phyloP scores from a whole-genome alignment of 2,329 filamentous ascomycete species.

The Bipolaris zeicola region DNA sequence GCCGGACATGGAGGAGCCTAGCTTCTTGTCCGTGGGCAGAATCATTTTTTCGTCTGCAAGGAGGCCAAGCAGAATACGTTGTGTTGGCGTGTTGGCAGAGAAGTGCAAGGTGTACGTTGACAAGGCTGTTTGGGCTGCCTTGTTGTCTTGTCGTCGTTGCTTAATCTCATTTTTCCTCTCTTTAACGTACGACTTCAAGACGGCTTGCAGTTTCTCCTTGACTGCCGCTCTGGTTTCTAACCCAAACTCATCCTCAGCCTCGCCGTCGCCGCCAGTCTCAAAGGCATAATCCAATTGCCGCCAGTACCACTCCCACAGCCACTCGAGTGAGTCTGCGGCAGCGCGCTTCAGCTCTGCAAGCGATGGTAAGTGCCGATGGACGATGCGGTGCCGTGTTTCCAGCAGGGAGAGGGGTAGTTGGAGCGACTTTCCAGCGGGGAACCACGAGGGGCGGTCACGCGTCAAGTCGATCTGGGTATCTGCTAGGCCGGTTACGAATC shows the following conservation, averaged over 20 bases:
- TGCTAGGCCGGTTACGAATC: slow-evolving; percentile 80
- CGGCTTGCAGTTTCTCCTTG: slow-evolving; percentile 32
- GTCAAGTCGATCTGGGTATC: slow-evolving; percentile 61
- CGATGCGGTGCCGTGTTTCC: slow-evolving; percentile 86
- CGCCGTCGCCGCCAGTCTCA: not conserved
- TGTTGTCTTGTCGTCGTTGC: slow-evolving; percentile 15
- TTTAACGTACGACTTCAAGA: slow-evolving; percentile 44
- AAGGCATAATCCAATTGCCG: slow-evolving; percentile 52
- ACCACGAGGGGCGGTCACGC: slow-evolving; percentile 37
- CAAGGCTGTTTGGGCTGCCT: slow-evolving; percentile 26
- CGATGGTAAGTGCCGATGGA: slow-evolving; percentile 84
- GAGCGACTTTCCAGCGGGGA: slow-evolving; percentile 28
- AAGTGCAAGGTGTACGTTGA: slow-evolving; percentile 23
- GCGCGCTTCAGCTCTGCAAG: slow-evolving; percentile 74
- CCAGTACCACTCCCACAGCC: slow-evolving; percentile 95
- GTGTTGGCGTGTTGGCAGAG: slow-evolving; percentile 2
- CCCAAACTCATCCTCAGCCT: slow-evolving; percentile 1
- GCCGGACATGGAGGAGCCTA: slow-evolving; percentile 47
- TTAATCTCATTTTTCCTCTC: slow-evolving; percentile 41
- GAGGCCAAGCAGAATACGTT: slow-evolving; percentile 20
- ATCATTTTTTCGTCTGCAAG: slow-evolving; percentile 46
- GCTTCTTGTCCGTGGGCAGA: slow-evolving; percentile 43
- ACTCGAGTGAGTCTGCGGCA: slow-evolving; percentile 71
- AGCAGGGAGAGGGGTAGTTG: slow-evolving; percentile 72
- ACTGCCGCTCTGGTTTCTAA: slow-evolving; percentile 11